These are phyloP conservation scores for Theobroma grandiflorum DNA, from an alignment of 441 rosid genomes.

Conservation along the genomic window DNA sequence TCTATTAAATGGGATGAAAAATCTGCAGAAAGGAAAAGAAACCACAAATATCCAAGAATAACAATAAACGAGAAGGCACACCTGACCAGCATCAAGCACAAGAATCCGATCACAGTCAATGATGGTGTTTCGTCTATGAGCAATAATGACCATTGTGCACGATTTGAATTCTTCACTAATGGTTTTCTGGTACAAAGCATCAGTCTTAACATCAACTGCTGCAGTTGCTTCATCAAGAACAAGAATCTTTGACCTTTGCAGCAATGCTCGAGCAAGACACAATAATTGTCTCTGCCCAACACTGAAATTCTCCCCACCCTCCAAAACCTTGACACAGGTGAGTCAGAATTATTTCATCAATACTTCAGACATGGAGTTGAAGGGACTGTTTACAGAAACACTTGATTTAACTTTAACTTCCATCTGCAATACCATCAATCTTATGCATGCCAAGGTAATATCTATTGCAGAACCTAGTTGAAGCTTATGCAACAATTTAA, in stretches of 20 bases:
- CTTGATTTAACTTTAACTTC: neutral
- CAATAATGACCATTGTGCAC: conserved; percentile 90
- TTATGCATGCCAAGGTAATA: too few relatives aligned
- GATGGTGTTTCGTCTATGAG: conserved; percentile 92
- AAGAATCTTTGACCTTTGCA: conserved; percentile 89
- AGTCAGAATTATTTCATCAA: neutral
- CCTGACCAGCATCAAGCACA: conserved; percentile 91
- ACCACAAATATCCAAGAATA: neutral
- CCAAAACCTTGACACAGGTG: conserved; percentile 63
- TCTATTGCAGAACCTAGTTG: neutral
- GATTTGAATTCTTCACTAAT: conserved; percentile 90
- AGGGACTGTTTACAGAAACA: neutral
- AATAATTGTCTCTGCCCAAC: conserved; percentile 95
- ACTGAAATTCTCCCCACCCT: conserved; percentile 97
- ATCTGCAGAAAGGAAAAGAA: conserved; percentile 9
- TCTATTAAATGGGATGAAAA: neutral
- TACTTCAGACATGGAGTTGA: neutral
- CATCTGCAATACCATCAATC: neutral
- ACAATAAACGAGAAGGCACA: conserved; percentile 37
- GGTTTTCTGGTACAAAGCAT: conserved; percentile 89
- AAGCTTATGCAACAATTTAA: neutral
- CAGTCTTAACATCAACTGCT: conserved; percentile 94
- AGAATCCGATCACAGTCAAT: conserved; percentile 87
- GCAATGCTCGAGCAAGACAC: conserved; percentile 91
- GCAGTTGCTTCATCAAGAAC: conserved; percentile 99